These are phyloP conservation scores for Torulaspora quercuum DNA, from an alignment of 805 yeast genomes.

Conservation along the genomic window DNA sequence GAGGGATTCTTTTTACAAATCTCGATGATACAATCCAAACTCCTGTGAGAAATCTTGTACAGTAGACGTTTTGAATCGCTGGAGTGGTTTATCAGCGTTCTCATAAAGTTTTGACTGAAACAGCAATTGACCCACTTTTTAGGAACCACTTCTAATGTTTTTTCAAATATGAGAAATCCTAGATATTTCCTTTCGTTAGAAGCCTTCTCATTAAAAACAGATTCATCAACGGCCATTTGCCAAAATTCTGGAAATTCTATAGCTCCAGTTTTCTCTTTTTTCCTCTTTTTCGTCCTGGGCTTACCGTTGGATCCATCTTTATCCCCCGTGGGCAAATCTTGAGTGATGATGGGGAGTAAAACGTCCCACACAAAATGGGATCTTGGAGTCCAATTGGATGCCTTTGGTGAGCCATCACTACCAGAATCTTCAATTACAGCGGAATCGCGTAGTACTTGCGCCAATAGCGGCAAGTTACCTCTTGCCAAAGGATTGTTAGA, in stretches of 20 bases:
- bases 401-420: conserved; percentile 42
- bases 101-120: conserved; percentile 62
- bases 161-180: conserved; percentile 73
- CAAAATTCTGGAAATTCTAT: conserved; percentile 64
- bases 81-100: conserved; percentile 74
- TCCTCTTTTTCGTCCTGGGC: conserved; percentile 41
- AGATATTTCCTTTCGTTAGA: conserved; percentile 83
- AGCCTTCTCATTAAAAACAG: conserved; percentile 68
- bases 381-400: conserved; percentile 70
- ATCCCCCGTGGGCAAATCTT: conserved; percentile 12
- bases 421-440: conserved; percentile 35
- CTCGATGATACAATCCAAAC: conserved; percentile 44
- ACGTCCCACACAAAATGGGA: conserved; percentile 75
- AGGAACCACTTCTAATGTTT: conserved; percentile 40
- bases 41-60: conserved; percentile 59
- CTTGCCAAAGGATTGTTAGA: conserved; percentile 67
- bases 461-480: conserved; percentile 58
- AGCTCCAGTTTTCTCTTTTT: conserved; percentile 30
- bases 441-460: conserved; percentile 61
- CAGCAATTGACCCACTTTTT: conserved; percentile 29
- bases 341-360: conserved; percentile 45
- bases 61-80: conserved; percentile 62
- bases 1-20: conserved; percentile 39
- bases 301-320: conserved; percentile 16
- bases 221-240: conserved; percentile 75